A percentile compares a stretch with the other conserved stretches of the same genome.
Conservation (phyloP, 2,329 filamentous ascomycete species). For the Cryphonectria nitschkei region DNA sequence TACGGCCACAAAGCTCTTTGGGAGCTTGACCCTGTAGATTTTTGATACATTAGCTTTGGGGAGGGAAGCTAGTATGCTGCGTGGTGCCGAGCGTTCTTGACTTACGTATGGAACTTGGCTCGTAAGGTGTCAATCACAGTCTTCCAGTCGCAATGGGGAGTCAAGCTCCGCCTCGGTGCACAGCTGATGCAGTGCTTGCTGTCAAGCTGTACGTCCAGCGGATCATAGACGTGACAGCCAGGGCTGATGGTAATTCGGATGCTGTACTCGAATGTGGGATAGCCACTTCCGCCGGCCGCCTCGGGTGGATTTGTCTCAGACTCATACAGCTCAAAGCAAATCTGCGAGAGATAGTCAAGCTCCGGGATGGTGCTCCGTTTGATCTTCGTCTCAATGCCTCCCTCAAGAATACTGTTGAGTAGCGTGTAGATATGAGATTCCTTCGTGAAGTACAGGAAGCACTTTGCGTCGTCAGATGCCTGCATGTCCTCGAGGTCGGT, state of each 20-base stretch:
- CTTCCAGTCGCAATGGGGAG: constrained; percentile 92
- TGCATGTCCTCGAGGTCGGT: constrained; percentile 97
- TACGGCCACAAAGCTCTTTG: constrained; percentile 67
- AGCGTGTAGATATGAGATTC: constrained; percentile 98
- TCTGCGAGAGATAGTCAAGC: constrained; percentile 95
- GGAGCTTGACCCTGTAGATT: constrained; percentile 63
- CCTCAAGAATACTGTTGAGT: constrained; percentile 96
- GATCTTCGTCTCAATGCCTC: constrained; percentile 96
- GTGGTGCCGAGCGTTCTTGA: constrained; percentile 29
- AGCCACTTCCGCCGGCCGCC: constrained; percentile 52
- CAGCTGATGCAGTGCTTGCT: constrained; percentile 96
- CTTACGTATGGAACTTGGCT: constrained; percentile 92
- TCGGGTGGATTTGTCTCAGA: constrained; percentile 71
- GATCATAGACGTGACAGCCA: constrained; percentile 95
- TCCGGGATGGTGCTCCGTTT: constrained; percentile 93
- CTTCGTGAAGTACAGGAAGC: constrained; percentile 99
- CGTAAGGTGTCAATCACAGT: constrained; percentile 93
- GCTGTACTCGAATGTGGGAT: constrained; percentile 84
- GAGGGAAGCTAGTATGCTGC: neutral
- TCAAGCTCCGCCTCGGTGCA: constrained; percentile 86
- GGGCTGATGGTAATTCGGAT: constrained; percentile 96
- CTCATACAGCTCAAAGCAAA: constrained; percentile 97
- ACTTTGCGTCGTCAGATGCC: constrained; percentile 89
- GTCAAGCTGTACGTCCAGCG: constrained; percentile 93
- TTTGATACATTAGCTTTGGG: neutral